Percentiles rank a stretch among this genome's conserved stretches.
These are phyloP conservation scores for Cystofilobasidium macerans DNA, from an alignment of 768 basidiomycete genomes.

Conservation along the genomic window DNA sequence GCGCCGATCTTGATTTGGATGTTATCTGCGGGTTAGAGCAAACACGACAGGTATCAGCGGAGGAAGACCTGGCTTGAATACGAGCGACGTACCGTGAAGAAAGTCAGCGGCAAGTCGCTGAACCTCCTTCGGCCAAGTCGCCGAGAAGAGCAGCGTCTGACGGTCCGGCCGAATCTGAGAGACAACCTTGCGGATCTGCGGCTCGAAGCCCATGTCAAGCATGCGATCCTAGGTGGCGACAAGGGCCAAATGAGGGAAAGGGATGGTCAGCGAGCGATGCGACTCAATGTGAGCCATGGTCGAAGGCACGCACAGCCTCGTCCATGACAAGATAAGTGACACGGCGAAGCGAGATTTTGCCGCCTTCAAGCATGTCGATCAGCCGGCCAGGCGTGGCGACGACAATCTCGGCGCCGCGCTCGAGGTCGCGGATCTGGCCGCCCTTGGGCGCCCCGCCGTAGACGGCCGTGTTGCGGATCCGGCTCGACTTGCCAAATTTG, in stretches of 20 bases:
- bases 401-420: slow-evolving; percentile 33
- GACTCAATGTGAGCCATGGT: slow-evolving; percentile 15
- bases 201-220: slow-evolving; percentile 41
- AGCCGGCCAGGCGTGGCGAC: slow-evolving; percentile 42
- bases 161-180: slow-evolving; percentile 29
- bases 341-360: slow-evolving; percentile 39
- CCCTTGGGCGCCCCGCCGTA: slow-evolving; percentile 7
- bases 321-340: slow-evolving; percentile 37
- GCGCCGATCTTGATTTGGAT: slow-evolving; percentile 99
- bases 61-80: neutral
- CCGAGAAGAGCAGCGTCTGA: slow-evolving; percentile 44
- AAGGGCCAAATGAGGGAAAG: neutral
- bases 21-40: slow-evolving; percentile 65
- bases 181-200: slow-evolving; percentile 36
- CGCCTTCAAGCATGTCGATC: slow-evolving; percentile 40
- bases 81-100: slow-evolving; percentile 43
- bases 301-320: slow-evolving; percentile 37
- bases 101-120: slow-evolving; percentile 93
- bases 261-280: neutral
- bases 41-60: neutral
- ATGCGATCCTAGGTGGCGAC: slow-evolving; percentile 34
- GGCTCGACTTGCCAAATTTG: neutral
- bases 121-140: slow-evolving; percentile 41
- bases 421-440: neutral
- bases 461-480: slow-evolving; percentile 19